These are phyloP conservation scores for Aethionema arabicum DNA, from an alignment of 345 rosid species.

Conservation along the genomic window DNA sequence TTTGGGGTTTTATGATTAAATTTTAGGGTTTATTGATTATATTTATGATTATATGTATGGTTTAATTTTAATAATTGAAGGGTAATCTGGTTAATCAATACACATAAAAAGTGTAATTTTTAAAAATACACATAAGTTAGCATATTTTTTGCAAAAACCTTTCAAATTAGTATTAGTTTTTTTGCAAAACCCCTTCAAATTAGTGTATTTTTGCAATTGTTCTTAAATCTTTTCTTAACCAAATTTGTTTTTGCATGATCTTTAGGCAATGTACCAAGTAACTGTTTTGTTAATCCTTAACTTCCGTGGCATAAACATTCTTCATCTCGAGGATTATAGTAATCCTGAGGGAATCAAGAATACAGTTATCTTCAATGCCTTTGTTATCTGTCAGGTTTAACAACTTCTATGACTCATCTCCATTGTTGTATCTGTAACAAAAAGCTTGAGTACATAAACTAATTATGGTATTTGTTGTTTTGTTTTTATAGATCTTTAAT, in stretches of 20 bases:
- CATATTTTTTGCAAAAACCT: no score
- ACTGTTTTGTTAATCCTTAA: slow-evolving; percentile 70
- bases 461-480: background rate
- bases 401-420: background rate
- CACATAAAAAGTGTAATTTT: no score
- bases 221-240: no score
- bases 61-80: no score
- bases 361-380: slow-evolving; percentile 87
- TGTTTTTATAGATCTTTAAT: slow-evolving; percentile 62
- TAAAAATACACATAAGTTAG: no score
- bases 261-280: slow-evolving; percentile 85
- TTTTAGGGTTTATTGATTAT: no score
- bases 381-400: slow-evolving; percentile 94
- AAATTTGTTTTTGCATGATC: slow-evolving; percentile 13
- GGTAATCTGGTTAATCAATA: no score
- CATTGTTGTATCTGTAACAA: background rate
- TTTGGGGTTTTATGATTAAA: no score
- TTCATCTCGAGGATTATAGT: slow-evolving; percentile 41
- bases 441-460: slow-evolving; percentile 10
- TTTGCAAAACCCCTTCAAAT: no score
- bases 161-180: no score
- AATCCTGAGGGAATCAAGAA: slow-evolving; percentile 66
- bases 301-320: slow-evolving; percentile 61
- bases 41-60: no score
- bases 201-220: no score